These are phyloP conservation scores for Eimeria maxima DNA, from an alignment of 169 alveolate genomes.

Conservation along the genomic window DNA sequence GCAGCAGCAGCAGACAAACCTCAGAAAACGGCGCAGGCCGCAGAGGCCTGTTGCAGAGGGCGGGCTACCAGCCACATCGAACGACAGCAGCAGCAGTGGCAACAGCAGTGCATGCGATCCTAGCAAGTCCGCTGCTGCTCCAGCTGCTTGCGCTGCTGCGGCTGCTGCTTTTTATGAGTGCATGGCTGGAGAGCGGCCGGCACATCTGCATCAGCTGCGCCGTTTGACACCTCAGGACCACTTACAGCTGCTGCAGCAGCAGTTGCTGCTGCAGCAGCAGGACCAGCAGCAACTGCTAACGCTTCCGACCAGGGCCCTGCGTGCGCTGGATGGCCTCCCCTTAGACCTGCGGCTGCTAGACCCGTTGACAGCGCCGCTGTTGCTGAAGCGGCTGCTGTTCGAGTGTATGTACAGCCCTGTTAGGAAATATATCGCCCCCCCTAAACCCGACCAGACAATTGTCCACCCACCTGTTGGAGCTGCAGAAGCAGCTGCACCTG, in stretches of 20 bases:
- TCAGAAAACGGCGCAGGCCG: not conserved
- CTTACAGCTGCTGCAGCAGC: constrained; percentile 2
- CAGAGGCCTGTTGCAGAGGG: not conserved
- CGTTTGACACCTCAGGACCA: constrained; percentile 17
- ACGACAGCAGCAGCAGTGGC: not conserved
- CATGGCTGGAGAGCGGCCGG: constrained; percentile 7
- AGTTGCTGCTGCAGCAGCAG: constrained; percentile 14
- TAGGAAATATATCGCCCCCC: constrained; percentile 41
- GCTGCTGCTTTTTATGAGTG: constrained; percentile 36
- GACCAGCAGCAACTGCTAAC: not conserved
- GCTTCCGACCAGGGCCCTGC: not conserved
- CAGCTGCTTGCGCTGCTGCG: not conserved
- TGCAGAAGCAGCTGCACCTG: constrained; percentile 25
- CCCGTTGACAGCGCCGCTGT: constrained; percentile 69
- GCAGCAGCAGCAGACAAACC: constrained; percentile 7
- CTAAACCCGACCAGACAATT: not conserved
- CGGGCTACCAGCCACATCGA: not conserved
- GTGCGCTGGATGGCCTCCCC: constrained; percentile 71
- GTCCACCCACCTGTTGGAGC: not conserved
- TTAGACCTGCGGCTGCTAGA: constrained; percentile 73
- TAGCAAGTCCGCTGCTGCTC: too few species aligned
- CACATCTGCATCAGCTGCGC: constrained; percentile 47
- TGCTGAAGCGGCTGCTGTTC: constrained; percentile 79
- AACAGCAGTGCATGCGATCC: too few species aligned
- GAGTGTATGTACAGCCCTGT: constrained; percentile 80